Conservation (phyloP, 169 alveolate species). For the Eimeria mitis region DNA sequence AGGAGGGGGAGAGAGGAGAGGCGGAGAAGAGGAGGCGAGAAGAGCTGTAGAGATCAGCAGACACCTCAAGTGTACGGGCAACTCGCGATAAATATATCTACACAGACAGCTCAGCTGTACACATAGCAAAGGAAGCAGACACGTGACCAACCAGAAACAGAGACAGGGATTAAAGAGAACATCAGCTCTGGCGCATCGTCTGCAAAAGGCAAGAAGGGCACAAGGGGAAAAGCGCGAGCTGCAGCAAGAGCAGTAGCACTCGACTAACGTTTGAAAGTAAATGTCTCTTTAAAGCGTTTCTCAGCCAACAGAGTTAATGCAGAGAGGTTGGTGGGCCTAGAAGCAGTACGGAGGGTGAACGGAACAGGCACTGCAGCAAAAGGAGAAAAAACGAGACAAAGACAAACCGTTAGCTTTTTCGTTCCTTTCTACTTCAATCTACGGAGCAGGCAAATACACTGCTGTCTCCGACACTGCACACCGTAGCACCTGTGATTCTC, state of each 20-base stretch:
- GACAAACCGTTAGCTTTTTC: too few species aligned
- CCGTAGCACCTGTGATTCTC: conserved; percentile 8
- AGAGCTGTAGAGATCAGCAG: conserved; percentile 11
- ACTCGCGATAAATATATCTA: too few species aligned
- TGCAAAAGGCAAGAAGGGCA: background rate
- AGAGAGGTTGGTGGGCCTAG: background rate
- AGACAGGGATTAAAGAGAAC: too few species aligned
- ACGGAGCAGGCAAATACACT: too few species aligned
- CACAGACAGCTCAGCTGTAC: too few species aligned
- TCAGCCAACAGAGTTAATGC: background rate
- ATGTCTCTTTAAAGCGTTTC: background rate
- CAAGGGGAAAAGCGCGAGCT: background rate
- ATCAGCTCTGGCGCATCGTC: too few species aligned
- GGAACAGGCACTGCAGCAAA: conserved; percentile 23
- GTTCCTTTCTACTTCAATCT: too few species aligned
- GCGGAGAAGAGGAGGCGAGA: background rate
- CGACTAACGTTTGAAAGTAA: background rate
- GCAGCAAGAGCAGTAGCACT: background rate
- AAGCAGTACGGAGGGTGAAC: background rate
- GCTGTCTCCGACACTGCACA: too few species aligned
- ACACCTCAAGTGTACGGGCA: background rate
- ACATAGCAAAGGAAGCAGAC: too few species aligned
- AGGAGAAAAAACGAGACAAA: background rate
- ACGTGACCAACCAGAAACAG: too few species aligned
- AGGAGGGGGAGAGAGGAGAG: too few species aligned